Evolutionary conservation across 2,329 filamentous ascomycete species (phyloP), one percentile per base, ranked within the genome.

Genomic region (Beauveria sp.): DNA sequence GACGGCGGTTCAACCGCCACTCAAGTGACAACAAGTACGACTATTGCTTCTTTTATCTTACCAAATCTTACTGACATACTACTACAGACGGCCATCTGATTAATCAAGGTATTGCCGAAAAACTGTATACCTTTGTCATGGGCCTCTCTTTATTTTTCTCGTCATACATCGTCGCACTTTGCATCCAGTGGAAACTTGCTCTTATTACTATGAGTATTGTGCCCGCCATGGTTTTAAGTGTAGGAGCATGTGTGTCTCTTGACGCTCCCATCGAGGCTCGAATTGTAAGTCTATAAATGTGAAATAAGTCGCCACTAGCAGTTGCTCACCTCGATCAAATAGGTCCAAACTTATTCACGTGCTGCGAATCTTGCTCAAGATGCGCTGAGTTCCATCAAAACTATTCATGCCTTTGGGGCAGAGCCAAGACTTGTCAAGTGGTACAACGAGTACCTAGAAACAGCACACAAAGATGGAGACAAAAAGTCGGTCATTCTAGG

Each of bases 361-460:
- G 61, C 56, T n/a, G 61, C 56, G 14, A 59, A 37, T 41, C 28
- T 59, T 16, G 61, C 55, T 8, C 43, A 62, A 30, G 55, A 59
- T n/a, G 46, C 53, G 8, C 28, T 62, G 12, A 40, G 54, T n/a
- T 52, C 43, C 43, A 48, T 62, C 55, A 59, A 59, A 24, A 62
- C 61, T 51, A 44, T 62, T 16, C 55, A 53, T 47, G 55, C 61
- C 18, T 62, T 62, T 20, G 55, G 47, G 14, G 55, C 55, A 24
- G 24, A 34, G 10, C 20, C 22, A 22, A 50, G 20, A 47, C 18
- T 62, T 22, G 48, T 62, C 20, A 34, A 18, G 22, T n/a, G 43
- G 20, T 62, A 43, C 46, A 54, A 62, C 40, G 34, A 54, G 40
- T 62, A 28, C 20, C 61, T 62, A 6, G 37, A 53, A 20, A 26